Conservation (phyloP, 2,329 filamentous ascomycete genomes). For the Alternaria alternata region DNA sequence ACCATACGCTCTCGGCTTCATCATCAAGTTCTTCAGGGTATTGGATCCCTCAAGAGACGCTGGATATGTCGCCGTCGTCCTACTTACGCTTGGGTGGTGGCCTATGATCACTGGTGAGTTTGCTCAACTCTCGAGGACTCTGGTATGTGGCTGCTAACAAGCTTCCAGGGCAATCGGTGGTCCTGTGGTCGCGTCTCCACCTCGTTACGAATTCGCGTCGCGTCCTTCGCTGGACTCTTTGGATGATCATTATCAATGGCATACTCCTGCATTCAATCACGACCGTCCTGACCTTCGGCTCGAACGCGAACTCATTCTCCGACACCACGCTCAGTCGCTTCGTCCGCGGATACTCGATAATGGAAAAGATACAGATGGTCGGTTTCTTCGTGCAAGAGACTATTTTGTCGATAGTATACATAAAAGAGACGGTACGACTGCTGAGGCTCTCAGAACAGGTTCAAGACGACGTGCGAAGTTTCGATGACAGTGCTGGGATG, state of each 20-base stretch:
- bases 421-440: conserved; percentile 61
- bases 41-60: conserved; percentile 34
- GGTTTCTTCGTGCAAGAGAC: conserved; percentile 55
- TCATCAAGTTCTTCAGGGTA: conserved; percentile 54
- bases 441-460: conserved; percentile 44
- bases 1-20: conserved; percentile 58
- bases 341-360: conserved; percentile 50
- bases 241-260: conserved; percentile 66
- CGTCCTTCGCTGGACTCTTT: conserved; percentile 60
- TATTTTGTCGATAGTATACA: conserved; percentile 56
- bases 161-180: conserved; percentile 62
- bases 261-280: conserved; percentile 63
- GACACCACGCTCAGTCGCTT: conserved; percentile 34
- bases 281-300: conserved; percentile 64
- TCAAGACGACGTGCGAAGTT: conserved; percentile 37
- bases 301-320: conserved; percentile 51
- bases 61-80: conserved; percentile 52
- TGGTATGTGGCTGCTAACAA: conserved; percentile 1
- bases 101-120: conserved; percentile 62
- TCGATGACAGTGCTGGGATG: conserved; percentile 38
- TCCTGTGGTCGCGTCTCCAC: conserved; percentile 70
- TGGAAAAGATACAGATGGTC: conserved; percentile 57
- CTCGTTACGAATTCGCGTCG: conserved; percentile 63
- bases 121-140: neutral
- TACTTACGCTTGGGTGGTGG: conserved; percentile 64